These are phyloP conservation scores for Yamadazyma pseudoaaseri DNA, from an alignment of 1,139 yeast species.

Conservation along the genomic window DNA sequence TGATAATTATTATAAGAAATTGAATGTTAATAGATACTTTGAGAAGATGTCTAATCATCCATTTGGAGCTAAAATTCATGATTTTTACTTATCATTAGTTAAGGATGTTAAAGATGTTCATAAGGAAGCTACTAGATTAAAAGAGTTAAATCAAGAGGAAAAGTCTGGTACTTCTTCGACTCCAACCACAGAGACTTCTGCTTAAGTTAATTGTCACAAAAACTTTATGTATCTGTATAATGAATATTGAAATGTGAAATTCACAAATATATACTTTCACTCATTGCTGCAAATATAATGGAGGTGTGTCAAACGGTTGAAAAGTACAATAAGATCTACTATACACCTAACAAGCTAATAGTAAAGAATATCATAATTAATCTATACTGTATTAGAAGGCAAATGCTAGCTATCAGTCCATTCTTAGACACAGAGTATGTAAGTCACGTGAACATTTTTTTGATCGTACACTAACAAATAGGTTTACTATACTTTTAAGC, in stretches of 20 bases:
- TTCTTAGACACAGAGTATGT: conserved; percentile 5
- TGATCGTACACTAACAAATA: conserved; percentile 1
- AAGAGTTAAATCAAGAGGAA: conserved; percentile 50
- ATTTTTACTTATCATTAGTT: conserved; percentile 41
- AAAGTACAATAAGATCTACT: neutral
- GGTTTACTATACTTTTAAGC: conserved; percentile 1
- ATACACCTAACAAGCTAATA: neutral
- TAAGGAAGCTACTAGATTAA: conserved; percentile 69
- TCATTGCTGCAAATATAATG: conserved; percentile 8
- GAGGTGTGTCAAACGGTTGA: conserved; percentile 1
- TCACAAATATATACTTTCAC: conserved; percentile 1
- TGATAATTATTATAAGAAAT: conserved; percentile 20
- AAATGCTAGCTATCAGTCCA: conserved; percentile 1
- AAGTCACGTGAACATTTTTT: neutral
- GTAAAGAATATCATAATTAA: conserved; percentile 4
- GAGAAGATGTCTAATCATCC: conserved; percentile 35
- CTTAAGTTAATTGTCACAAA: too few relatives aligned
- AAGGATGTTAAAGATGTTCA: conserved; percentile 65
- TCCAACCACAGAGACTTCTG: neutral
- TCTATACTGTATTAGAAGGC: conserved; percentile 1
- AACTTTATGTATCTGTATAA: too few relatives aligned
- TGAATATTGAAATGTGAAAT: neutral
- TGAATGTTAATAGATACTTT: conserved; percentile 32
- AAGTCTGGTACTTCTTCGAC: conserved; percentile 6
- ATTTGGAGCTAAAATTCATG: conserved; percentile 39